Percentiles rank a stretch among this genome's conserved stretches.
These are phyloP conservation scores for Geotrichum carabidarum DNA, from an alignment of 1,139 yeast species.

Conservation along the genomic window DNA sequence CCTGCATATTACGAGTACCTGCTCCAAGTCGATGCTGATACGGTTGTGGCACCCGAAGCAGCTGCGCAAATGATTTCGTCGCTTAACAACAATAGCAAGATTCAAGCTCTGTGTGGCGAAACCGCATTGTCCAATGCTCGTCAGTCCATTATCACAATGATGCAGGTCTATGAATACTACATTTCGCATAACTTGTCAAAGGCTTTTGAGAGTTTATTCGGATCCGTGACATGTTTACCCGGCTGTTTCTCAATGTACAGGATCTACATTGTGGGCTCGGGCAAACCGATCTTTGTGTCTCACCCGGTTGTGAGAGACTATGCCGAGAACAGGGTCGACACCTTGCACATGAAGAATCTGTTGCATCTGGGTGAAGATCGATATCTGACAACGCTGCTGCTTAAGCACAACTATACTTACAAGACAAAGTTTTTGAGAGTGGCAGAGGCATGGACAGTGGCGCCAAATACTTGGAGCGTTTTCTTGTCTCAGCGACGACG, in stretches of 20 bases:
- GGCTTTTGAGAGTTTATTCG: conserved; percentile 42
- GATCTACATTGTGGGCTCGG: conserved; percentile 36
- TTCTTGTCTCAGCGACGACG: conserved; percentile 39
- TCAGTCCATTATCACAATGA: conserved; percentile 41
- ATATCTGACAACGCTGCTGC: conserved; percentile 40
- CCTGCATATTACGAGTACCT: conserved; percentile 41
- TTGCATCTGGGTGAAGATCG: conserved; percentile 44
- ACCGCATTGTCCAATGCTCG: conserved; percentile 41
- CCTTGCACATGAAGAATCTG: conserved; percentile 41
- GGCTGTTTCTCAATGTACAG: conserved; percentile 43
- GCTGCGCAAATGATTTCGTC: conserved; percentile 38
- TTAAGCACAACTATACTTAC: conserved; percentile 35
- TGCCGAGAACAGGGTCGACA: conserved; percentile 39
- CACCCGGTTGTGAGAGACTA: conserved; percentile 39
- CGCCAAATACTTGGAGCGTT: conserved; percentile 36
- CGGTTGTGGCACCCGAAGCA: conserved; percentile 39
- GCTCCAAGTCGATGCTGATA: conserved; percentile 44
- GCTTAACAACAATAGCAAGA: conserved; percentile 37
- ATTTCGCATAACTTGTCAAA: conserved; percentile 43
- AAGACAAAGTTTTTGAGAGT: conserved; percentile 34
- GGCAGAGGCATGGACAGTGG: conserved; percentile 37
- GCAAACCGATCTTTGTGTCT: conserved; percentile 40
- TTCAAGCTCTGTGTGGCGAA: conserved; percentile 44
- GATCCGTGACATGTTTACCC: conserved; percentile 43
- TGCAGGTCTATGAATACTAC: conserved; percentile 44